Evolutionary conservation across 2,329 filamentous ascomycete genomes (phyloP).

Genomic region (Sclerotinia spermophila): DNA sequence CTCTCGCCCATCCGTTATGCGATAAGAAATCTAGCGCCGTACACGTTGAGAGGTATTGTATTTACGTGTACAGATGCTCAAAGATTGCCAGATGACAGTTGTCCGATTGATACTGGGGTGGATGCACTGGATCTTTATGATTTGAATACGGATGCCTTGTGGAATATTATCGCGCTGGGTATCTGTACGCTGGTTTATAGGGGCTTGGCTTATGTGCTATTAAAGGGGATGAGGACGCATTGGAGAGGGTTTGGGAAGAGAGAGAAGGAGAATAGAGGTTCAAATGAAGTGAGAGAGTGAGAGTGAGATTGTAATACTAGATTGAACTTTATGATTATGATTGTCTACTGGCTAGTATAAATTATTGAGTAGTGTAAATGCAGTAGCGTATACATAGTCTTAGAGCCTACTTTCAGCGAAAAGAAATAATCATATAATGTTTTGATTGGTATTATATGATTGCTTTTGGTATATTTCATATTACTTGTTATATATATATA

Average conservation of each 20-base stretch:
- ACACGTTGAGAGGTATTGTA: slow-evolving; percentile 54
- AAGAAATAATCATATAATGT: too few species aligned
- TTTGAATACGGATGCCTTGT: slow-evolving; percentile 56
- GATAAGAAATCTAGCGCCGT: slow-evolving; percentile 63
- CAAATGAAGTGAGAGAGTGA: background rate
- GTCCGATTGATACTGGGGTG: slow-evolving; percentile 62
- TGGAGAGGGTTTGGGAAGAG: slow-evolving; percentile 39
- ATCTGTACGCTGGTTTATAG: slow-evolving; percentile 63
- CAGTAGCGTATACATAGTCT: too few species aligned
- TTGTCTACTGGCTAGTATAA: background rate
- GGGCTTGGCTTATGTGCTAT: slow-evolving; percentile 55
- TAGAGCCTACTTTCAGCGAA: too few species aligned
- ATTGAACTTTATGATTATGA: too few species aligned
- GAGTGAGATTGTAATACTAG: too few species aligned
- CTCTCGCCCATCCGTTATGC: slow-evolving; percentile 69
- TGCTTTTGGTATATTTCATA: too few species aligned
- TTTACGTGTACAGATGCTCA: slow-evolving; percentile 64
- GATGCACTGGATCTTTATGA: slow-evolving; percentile 66
- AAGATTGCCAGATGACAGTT: slow-evolving; percentile 55
- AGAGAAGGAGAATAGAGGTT: background rate
- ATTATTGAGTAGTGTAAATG: too few species aligned
- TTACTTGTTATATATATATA: too few species aligned
- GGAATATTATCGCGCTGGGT: slow-evolving; percentile 61
- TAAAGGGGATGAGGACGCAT: slow-evolving; percentile 52
- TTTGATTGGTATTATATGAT: too few species aligned